Evolutionary conservation across 164 flowering plant species (phyloP), one percentile per base, ranked within the genome.

Genomic region (Berberis thunbergii): DNA sequence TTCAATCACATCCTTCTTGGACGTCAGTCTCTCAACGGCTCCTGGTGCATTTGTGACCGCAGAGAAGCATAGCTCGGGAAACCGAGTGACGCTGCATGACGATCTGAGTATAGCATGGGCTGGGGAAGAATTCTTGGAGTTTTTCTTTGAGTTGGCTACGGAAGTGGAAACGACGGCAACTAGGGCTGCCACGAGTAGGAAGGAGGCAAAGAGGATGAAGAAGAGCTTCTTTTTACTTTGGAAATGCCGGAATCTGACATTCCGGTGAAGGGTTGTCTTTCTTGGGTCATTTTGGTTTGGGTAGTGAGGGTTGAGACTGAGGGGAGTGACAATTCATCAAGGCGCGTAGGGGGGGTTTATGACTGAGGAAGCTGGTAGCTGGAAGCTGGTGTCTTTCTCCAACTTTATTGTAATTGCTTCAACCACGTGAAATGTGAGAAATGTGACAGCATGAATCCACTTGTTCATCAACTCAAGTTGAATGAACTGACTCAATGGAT

Each of bases 21-120:
- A 71, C 0, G 69, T 8, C 1, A 87, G 43, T 2, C 72, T 78
- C 12, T 54, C 55, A 11, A 57, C 10, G 41, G 67, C 70, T 26
- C 67, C 77, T 0, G 83, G 75, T 6, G 13, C 59, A 3, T 55
- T 46, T 55, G 88, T 77, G 0, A 91, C 49, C 4, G 86, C 54
- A 0, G 94, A 80, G 80, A 61, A 79, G 78, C 98, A 93, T 3
- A 90, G 66, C 0, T 86, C 89, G 0, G 87, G 92, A 79, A 76
- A 86, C 6, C 64, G 61, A 0, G 98, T 88, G 72, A 7, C 49
- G 68, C 79, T 74, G 65, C 97, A 93, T 0, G 97, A 68, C 48
- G 86, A 72, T 72, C 76, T 82, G 11, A 90, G 69, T 0, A 86
- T 46, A 54, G 77, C 71, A 56, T 87, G 96, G 9, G 83, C 62